Conservation (phyloP, 352 stramenopile species). For the Blastocystis sp. region DNA sequence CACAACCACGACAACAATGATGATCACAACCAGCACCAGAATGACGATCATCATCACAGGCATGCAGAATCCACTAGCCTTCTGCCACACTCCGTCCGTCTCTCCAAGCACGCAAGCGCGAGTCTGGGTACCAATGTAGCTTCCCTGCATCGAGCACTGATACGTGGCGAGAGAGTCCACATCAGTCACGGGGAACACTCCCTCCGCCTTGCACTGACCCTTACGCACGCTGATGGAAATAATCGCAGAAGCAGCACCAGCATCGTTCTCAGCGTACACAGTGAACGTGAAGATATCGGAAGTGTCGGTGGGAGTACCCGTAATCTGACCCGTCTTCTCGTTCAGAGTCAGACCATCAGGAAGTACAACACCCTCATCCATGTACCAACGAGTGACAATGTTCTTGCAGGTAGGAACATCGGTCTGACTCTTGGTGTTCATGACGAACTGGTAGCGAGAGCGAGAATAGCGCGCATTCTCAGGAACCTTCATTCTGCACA, state of each 20-base stretch:
- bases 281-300: neutral
- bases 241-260: neutral
- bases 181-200: neutral
- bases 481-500: neutral
- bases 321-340: neutral
- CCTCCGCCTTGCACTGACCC: neutral
- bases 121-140: slow-evolving; percentile 17
- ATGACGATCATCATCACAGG: neutral
- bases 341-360: slow-evolving; percentile 24
- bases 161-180: neutral
- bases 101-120: neutral
- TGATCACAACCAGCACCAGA: neutral
- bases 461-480: neutral
- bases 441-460: neutral
- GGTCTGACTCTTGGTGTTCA: neutral
- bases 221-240: neutral
- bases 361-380: neutral
- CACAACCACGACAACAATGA: neutral
- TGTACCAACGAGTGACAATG: neutral
- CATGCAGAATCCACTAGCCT: neutral
- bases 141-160: neutral
- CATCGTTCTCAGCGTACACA: neutral
- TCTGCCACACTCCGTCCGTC: neutral
- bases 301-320: neutral
- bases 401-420: neutral